Percentiles rank a stretch among this genome's conserved stretches.
Evolutionary conservation across 2,329 filamentous ascomycete genomes (phyloP).

Genomic region (Sodiomyces alkalinus): DNA sequence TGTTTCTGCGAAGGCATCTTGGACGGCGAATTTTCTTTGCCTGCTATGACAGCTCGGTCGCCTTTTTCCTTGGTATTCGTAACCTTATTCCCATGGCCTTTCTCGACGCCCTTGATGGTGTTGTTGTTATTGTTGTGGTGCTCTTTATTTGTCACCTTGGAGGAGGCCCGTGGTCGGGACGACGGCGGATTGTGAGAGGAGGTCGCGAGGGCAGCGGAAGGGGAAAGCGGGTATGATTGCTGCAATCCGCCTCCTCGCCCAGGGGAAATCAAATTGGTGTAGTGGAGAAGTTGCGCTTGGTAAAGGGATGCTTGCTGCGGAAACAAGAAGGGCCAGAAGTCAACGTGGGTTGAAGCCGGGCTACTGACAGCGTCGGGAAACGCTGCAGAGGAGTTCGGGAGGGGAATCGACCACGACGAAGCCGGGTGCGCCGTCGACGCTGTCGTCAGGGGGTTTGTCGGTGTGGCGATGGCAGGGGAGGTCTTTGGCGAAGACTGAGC

Average conservation of each 20-base stretch:
- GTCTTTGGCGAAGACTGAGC: slow-evolving; percentile 12
- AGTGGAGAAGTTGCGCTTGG: slow-evolving; percentile 47
- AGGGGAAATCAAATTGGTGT: slow-evolving; percentile 49
- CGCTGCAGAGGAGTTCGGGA: background rate
- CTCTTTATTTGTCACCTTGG: slow-evolving; percentile 44
- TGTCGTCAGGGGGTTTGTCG: too few species aligned
- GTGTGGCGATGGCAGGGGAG: too few species aligned
- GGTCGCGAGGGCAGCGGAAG: slow-evolving; percentile 30
- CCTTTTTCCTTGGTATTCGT: slow-evolving; percentile 40
- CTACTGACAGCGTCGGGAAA: slow-evolving; percentile 3
- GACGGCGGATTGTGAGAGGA: slow-evolving; percentile 41
- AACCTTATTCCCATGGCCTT: slow-evolving; percentile 51
- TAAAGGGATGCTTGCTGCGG: slow-evolving; percentile 44
- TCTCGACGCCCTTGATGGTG: slow-evolving; percentile 30
- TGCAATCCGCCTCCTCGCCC: slow-evolving; percentile 40
- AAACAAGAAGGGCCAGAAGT: slow-evolving; percentile 41
- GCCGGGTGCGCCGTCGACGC: slow-evolving; percentile 13
- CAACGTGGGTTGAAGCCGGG: slow-evolving; percentile 26
- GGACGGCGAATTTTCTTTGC: slow-evolving; percentile 31
- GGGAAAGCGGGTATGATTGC: slow-evolving; percentile 34
- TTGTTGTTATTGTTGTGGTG: too few species aligned
- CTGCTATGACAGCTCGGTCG: slow-evolving; percentile 46
- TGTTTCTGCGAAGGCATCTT: slow-evolving; percentile 27
- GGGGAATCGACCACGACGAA: slow-evolving; percentile 1
- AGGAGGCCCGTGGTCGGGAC: slow-evolving; percentile 41